Evolutionary conservation across 2,329 filamentous ascomycete species (phyloP), one percentile per base, ranked within the genome.

Genomic region (Penicillium corylophilum): DNA sequence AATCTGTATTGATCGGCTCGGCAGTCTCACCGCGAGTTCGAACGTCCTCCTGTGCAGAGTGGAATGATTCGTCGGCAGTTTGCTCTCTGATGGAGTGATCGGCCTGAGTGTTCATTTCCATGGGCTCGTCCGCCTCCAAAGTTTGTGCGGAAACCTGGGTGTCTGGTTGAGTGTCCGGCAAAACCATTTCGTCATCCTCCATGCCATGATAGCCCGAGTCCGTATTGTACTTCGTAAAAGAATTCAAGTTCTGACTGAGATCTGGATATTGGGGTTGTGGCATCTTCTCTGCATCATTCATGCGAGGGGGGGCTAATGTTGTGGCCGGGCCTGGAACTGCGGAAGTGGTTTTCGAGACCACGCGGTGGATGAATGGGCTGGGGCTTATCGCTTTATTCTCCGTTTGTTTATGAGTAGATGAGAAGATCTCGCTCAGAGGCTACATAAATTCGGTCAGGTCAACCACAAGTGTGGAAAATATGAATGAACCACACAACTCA

Each of bases 131-230:
- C 6, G 33, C 33, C 44, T 73, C 66, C 16, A 69, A 55, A 18
- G 64, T 64, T 22, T 71, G 67, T 16, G 69, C 72, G 46, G 66
- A 67, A 20, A 60, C 51, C 44, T 72, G 67, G 26, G 68, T 63
- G 45, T 66, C 63, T 42, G 63, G 55, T 44, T 68, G 66, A 28
- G 64, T 60, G 38, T 64, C 63, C 13, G 68, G 61, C 13, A 71
- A 49, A 47, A 73, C 69, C 52, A 73, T 59, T 23, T 75, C 71
- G 41, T 73, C 73, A 36, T 71, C 71, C 29, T 66, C 63, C 66
- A 77, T 72, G 36, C 73, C 75, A 67, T 78, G 74, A 49, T 78
- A 78, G 9, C 76, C 76, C 0, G 76, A 78, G 55, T 77, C 74
- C 4, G 72, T 72, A 46, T 76, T 74, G 40, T 70, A 71, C 43